Conservation (phyloP, 306 rosid genomes). For the Cucurbita ficifolia region DNA sequence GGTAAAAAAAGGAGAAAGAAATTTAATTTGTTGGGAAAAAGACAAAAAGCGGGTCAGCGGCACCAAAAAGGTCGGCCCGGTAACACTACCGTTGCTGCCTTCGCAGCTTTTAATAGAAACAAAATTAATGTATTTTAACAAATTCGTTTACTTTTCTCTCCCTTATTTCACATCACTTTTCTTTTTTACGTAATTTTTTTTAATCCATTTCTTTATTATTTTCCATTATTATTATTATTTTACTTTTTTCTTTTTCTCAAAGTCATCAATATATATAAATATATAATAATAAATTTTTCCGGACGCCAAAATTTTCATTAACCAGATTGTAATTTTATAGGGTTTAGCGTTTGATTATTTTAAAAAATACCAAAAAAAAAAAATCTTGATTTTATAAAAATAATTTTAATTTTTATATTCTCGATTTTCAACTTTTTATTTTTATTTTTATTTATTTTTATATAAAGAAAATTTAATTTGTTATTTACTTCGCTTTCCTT, state of each 20-base stretch:
- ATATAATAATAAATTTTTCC: constrained; percentile 5
- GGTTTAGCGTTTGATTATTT: constrained; percentile 25
- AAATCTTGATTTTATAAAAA: not conserved
- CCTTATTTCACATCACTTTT: constrained; percentile 4
- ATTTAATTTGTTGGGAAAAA: constrained; percentile 17
- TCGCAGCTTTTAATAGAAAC: constrained; percentile 47
- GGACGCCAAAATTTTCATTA: constrained; percentile 55
- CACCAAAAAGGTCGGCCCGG: constrained; percentile 47
- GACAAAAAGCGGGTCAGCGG: constrained; percentile 83
- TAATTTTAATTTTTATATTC: not conserved
- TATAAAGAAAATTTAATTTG: constrained; percentile 9
- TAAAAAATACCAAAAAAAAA: not conserved
- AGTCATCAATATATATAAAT: not conserved
- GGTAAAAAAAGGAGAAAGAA: constrained; percentile 7
- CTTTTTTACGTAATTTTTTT: constrained; percentile 8
- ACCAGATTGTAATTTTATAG: constrained; percentile 59
- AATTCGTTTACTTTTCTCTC: constrained; percentile 15
- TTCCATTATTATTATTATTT: not conserved
- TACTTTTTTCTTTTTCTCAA: constrained; percentile 6
- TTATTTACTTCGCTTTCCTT: constrained; percentile 15
- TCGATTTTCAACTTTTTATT: not conserved
- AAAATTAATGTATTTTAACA: constrained; percentile 18
- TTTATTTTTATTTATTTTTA: constrained; percentile 3
- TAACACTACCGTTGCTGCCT: constrained; percentile 22
- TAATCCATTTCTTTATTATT: constrained; percentile 15